A percentile compares a stretch with the other conserved stretches of the same genome.
Conservation (phyloP, 2,329 filamentous ascomycete genomes). For the Nemania diffusa region DNA sequence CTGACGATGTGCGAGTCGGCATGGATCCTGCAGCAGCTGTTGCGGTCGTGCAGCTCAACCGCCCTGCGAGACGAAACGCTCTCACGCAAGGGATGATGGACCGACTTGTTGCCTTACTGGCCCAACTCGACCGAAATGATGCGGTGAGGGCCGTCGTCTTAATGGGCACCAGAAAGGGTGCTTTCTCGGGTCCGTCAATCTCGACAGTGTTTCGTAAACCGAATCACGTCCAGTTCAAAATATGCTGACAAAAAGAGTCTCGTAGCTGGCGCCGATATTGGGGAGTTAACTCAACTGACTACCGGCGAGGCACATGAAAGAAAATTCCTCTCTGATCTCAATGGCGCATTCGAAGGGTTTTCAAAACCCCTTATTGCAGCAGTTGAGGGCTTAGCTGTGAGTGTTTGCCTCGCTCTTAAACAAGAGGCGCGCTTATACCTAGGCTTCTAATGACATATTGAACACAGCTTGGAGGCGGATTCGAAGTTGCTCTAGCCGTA, state of each 20-base stretch:
- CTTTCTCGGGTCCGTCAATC: constrained; percentile 52
- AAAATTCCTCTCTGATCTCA: constrained; percentile 55
- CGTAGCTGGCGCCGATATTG: constrained; percentile 51
- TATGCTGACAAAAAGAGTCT: constrained; percentile 10
- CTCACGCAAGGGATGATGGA: constrained; percentile 63
- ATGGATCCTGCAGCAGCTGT: constrained; percentile 53
- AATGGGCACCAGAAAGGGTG: constrained; percentile 50
- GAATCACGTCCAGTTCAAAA: constrained; percentile 22
- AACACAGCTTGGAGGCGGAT: constrained; percentile 60
- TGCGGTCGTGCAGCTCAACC: constrained; percentile 57
- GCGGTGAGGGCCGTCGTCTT: constrained; percentile 52
- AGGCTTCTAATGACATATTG: constrained; percentile 9
- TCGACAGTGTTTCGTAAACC: constrained; percentile 1
- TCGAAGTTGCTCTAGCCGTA: constrained; percentile 61
- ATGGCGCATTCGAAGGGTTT: constrained; percentile 50
- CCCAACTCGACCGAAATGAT: constrained; percentile 42
- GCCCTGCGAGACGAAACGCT: constrained; percentile 68
- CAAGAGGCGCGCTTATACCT: background rate
- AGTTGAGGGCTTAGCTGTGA: constrained; percentile 61
- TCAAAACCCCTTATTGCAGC: constrained; percentile 61
- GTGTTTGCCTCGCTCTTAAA: constrained; percentile 38
- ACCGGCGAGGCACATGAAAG: constrained; percentile 44
- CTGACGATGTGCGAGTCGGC: constrained; percentile 41
- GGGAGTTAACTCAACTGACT: constrained; percentile 48
- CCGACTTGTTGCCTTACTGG: constrained; percentile 51